Base-by-base conservation (phyloP, 2,329 filamentous ascomycete species). In the Paecilomyces variotii region DNA sequence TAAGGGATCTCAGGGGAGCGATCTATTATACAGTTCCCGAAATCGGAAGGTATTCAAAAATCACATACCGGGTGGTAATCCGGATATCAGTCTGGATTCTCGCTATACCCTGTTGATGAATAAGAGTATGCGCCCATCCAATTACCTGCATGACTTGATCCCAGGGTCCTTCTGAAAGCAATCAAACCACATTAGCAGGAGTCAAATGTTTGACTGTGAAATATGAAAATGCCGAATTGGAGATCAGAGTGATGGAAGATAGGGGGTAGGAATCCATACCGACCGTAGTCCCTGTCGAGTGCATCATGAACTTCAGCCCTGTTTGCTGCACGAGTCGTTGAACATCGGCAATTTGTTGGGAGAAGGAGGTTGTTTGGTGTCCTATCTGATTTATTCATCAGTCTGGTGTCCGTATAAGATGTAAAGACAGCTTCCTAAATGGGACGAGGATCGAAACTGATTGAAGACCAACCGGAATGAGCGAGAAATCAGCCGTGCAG, bases 261-360 rank as follows among this genome's bases (percentile, higher is more conserved):
- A 53, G 24, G 26, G 14, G 9, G 7, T 11, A 28, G 19, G 6
- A 10, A 19, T 24, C 11, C 84, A 59, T 77, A 91, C 89, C 90
- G 60, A 96, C 82, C 0, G 90, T 96, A 0, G 91, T 96, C 10
- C 92, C 92, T 4, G 91, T 91, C 30, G 88, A 89, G 76, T 96
- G 91, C 89, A 96, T 92, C 45, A 83, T 85, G 69, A 89, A 91
- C 63, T 83, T 85, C 62, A 96, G 74, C 1, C 90, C 90, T 65
- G 87, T 91, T 54, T 83, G 84, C 73, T 87, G 85, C 65, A 96
- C 81, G 53, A 96, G 80, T 57, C 86, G 84, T 77, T 96, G 91
- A 26, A 96, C 89, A 62, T 87, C 85, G 19, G 92, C 91, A 24
- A 97, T 86, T 70, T 96, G 89, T 65, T 87, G 85, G 1, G 88